Evolutionary conservation across 1,284 basidiomycete species (phyloP).

Genomic region (Cystobasidium pallidum): DNA sequence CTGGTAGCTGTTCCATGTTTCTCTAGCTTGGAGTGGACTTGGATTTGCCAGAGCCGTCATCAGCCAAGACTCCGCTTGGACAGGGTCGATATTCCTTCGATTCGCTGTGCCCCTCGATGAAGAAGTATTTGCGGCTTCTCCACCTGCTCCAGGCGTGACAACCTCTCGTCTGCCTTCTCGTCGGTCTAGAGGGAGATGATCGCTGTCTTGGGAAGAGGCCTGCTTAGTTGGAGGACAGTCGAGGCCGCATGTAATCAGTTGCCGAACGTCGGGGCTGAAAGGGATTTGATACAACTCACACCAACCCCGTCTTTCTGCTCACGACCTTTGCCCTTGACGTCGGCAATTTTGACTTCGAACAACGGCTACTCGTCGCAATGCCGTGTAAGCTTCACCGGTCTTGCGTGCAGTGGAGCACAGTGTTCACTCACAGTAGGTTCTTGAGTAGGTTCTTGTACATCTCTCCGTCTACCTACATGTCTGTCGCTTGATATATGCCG

Average conservation of each 20-base stretch:
- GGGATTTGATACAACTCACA: neutral
- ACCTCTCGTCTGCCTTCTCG: neutral
- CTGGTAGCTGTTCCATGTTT: neutral
- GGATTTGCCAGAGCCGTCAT: neutral
- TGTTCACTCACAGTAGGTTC: neutral
- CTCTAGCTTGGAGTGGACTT: slow-evolving; percentile 3
- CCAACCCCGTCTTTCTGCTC: neutral
- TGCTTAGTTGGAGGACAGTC: neutral
- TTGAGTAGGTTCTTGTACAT: neutral
- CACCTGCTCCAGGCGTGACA: neutral
- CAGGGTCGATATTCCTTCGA: neutral
- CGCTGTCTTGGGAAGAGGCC: neutral
- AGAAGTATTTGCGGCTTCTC: neutral
- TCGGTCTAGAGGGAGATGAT: slow-evolving; percentile 1
- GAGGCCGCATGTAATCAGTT: neutral
- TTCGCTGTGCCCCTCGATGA: neutral
- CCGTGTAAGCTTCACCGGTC: neutral
- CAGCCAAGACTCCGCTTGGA: neutral
- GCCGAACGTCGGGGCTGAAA: neutral
- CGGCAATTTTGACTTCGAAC: neutral
- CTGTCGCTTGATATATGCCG: neutral
- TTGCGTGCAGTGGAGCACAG: neutral
- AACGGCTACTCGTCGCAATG: neutral
- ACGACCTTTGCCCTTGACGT: slow-evolving; percentile 33
- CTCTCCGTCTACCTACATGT: no score